Evolutionary conservation across 352 stramenopile species (phyloP), one percentile per base, ranked within the genome.

Genomic region (Pythium monospermum): DNA sequence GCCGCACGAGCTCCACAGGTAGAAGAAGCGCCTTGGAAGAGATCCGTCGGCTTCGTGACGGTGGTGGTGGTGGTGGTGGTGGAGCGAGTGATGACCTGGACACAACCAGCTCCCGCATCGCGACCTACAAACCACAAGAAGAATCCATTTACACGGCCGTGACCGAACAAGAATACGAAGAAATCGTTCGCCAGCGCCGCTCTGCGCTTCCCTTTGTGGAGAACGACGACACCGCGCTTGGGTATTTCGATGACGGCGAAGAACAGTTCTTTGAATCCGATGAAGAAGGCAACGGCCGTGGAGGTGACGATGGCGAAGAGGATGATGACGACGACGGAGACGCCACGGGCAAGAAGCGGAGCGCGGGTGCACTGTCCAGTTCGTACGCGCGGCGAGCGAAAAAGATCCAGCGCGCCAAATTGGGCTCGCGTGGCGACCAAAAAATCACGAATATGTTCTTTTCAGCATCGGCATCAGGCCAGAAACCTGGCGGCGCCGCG

Each of bases 401-500:
- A 64, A 89, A 83, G 59, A 80, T 91, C 65, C 82, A 93, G 55
- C 69, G 84, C 31, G 83, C 82, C 7, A 93, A 94, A 57, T 66
- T 93, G 0, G 77, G 77, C 33, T 60, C 59, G 6, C 73, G 75
- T 28, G 82, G 71, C 30, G 84, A 89, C 40, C 77, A 90, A 58
- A 94, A 94, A 68, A 94, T 94, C 60, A 90, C 82, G 44, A 91
- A 87, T 53, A 90, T 94, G 78, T 94, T 94, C 49, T 91, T 91
- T 61, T 89, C 80, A 11, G 60, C 73, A 13, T 73, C 73, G 8
- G 42, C 66, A 11, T 33, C 39, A 1, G 62, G 60, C 11, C 55
- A 69, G 32, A 83, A 76, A 46, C 32, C 42, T 7, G 73, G 75
- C 39, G 59, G 37, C 19, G 57, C 38, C 5, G 40, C 36, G 12